Evolutionary conservation across 805 yeast genomes (phyloP).

Genomic region (Myxozyma monticola): DNA sequence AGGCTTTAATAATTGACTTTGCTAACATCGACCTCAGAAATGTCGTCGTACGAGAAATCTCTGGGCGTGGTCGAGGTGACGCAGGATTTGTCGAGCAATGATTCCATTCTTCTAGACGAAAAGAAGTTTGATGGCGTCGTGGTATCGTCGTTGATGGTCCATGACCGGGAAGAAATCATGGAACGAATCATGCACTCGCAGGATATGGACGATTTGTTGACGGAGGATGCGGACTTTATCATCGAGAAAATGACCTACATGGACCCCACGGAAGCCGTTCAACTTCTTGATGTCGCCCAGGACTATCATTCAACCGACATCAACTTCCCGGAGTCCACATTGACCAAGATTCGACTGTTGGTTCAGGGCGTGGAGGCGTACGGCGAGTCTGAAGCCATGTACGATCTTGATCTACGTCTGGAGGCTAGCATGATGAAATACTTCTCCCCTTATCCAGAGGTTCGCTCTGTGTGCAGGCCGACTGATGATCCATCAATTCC

Average conservation of each 20-base stretch:
- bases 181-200: slow-evolving; percentile 20
- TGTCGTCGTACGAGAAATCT: too few species aligned
- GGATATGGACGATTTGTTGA: slow-evolving; percentile 18
- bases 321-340: slow-evolving; percentile 45
- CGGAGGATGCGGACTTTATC: slow-evolving; percentile 39
- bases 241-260: slow-evolving; percentile 34
- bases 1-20: too few species aligned
- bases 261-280: neutral
- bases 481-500: slow-evolving; percentile 51
- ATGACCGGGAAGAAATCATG: slow-evolving; percentile 7
- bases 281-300: neutral
- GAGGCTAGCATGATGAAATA: slow-evolving; percentile 17
- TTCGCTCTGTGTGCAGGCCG: too few species aligned
- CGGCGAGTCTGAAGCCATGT: slow-evolving; percentile 1
- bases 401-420: slow-evolving; percentile 8
- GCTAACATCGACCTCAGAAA: too few species aligned
- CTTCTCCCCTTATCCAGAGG: slow-evolving; percentile 58
- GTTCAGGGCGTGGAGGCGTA: slow-evolving; percentile 13
- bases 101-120: too few species aligned
- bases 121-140: neutral
- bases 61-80: too few species aligned
- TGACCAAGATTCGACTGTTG: slow-evolving; percentile 35
- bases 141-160: neutral
- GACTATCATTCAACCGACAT: slow-evolving; percentile 44
- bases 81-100: too few species aligned